Base-by-base conservation (phyloP, 768 basidiomycete species). In the Mycena venus region DNA sequence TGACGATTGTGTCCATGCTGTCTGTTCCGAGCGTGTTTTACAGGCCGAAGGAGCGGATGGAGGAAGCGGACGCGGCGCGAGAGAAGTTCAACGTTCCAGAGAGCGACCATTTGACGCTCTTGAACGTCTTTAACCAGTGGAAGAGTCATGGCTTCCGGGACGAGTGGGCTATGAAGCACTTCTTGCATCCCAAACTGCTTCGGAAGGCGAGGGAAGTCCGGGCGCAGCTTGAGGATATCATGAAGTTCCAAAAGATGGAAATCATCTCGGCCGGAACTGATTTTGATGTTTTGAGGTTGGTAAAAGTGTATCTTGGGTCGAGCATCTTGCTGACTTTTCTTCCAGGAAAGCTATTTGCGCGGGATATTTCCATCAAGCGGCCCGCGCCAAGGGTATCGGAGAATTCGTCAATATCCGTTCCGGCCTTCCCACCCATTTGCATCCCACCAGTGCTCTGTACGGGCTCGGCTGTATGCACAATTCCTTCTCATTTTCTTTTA, bases 41-140 rank as follows among this genome's bases (percentile, higher is more conserved):
- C 82, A 90, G 98, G 58, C 98, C 98, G 9, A 97, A 98, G 84
- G 97, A 99, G 83, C 88, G 98, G 73, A 93, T 97, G 90, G 98
- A 99, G 79, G 98, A 99, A 85, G 94, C 96, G 34, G 98, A 99
- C 84, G 98, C 97, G 3, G 96, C 97, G 14, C 87, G 98, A 77
- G 98, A 99, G 84, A 99, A 99, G 87, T 99, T 99, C 83, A 96
- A 97, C 70, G 98, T 99, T 4, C 96, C 97, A 0, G 98, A 99
- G 85, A 98, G 96, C 80, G 98, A 99, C 79, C 98, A 99, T 84
- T 82, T 99, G 71, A 99, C 98, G 29, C 83, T 99, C 53, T 82
- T 99, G 76, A 98, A 99, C 80, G 98, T 99, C 2, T 99, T 97
- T 84, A 95, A 94, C 72, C 98, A 99, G 83, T 99, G 98, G 98